Base-by-base conservation (phyloP, 331 rosid genomes). In the Dryas integrifolia region DNA sequence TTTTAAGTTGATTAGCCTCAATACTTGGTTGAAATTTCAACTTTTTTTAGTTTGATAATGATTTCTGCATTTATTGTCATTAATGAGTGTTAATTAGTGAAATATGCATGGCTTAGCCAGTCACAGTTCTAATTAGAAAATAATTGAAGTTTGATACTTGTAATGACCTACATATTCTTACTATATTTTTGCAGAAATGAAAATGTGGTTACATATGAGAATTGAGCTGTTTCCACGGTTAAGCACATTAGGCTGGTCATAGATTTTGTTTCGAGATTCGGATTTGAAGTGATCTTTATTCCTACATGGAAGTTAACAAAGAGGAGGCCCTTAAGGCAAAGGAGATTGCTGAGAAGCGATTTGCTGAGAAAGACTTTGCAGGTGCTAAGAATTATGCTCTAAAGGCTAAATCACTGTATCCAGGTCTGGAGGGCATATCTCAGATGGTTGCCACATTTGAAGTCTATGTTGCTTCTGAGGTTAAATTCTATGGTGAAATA, bases 361-460 rank as follows among this genome's bases (percentile, higher is more conserved):
- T 92, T 85, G 78, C 77, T n/a, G 83, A 82, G 67, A 82, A 87
- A 80, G 97, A 95, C 78, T 92, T 84, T 77, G 71, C 80, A 12
- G 92, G 90, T 64, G 99, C 99, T 4, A 85, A 69, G 73, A 86
- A 52, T 56, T 92, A 76, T 83, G 98, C 98, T n/a, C 35, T 82
- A 47, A 95, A 88, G 83, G 99, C 99, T 15, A 88, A 79, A 81
- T 69, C 85, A 5, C 69, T 92, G 49, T 88, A 72, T 80, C 98
- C 99, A 1, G 97, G 80, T 66, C 77, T 95, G 80, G 97, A 95
- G 78, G 97, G 97, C 75, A 67, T 92, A 85, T 80, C 98, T 55
- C 99, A 90, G 74, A 82, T 95, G 97, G 86, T 95, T 82, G 82
- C 98, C n/a, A 95, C 99, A 1, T 92, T 92, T 77, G 98, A 95